Percentiles rank a stretch among this genome's conserved stretches.
These are phyloP conservation scores for Leccinum imitatum DNA, from an alignment of 768 basidiomycete genomes.

Conservation along the genomic window DNA sequence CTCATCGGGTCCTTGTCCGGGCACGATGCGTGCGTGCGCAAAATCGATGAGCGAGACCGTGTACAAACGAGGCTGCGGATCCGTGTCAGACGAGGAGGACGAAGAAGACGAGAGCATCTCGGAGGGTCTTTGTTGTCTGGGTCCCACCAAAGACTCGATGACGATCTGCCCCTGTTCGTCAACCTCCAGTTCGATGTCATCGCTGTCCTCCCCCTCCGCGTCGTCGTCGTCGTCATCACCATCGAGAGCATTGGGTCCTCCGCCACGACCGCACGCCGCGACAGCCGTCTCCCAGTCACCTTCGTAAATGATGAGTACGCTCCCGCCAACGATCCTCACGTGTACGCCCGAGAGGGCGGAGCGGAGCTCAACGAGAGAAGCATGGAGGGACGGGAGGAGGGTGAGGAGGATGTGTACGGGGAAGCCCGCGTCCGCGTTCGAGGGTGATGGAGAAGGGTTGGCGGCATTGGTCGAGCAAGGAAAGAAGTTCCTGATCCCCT, in stretches of 20 bases:
- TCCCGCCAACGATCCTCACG: slow-evolving; percentile 79
- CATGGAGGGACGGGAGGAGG: slow-evolving; percentile 55
- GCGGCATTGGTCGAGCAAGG: slow-evolving; percentile 40
- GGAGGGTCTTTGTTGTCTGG: neutral
- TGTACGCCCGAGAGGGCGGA: slow-evolving; percentile 52
- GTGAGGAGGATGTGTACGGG: slow-evolving; percentile 52
- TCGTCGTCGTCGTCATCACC: slow-evolving; percentile 37
- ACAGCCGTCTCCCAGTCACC: slow-evolving; percentile 47
- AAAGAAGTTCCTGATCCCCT: slow-evolving; percentile 82
- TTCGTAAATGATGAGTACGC: slow-evolving; percentile 81
- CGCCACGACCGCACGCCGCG: slow-evolving; percentile 37
- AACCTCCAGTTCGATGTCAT: slow-evolving; percentile 38
- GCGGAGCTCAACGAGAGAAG: slow-evolving; percentile 52
- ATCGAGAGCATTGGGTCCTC: slow-evolving; percentile 15
- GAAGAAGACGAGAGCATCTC: slow-evolving; percentile 35
- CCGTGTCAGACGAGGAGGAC: slow-evolving; percentile 38
- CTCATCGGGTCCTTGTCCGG: slow-evolving; percentile 74
- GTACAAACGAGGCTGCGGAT: slow-evolving; percentile 33
- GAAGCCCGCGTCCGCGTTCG: slow-evolving; percentile 44
- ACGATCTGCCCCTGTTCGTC: slow-evolving; percentile 28
- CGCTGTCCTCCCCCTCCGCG: slow-evolving; percentile 36
- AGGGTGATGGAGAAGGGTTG: slow-evolving; percentile 1
- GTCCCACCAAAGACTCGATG: slow-evolving; percentile 18
- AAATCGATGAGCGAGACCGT: slow-evolving; percentile 89
- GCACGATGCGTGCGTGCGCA: slow-evolving; percentile 73